Evolutionary conservation across 2,329 filamentous ascomycete species (phyloP).

Genomic region (Phaeosphaeriaceae sp.): DNA sequence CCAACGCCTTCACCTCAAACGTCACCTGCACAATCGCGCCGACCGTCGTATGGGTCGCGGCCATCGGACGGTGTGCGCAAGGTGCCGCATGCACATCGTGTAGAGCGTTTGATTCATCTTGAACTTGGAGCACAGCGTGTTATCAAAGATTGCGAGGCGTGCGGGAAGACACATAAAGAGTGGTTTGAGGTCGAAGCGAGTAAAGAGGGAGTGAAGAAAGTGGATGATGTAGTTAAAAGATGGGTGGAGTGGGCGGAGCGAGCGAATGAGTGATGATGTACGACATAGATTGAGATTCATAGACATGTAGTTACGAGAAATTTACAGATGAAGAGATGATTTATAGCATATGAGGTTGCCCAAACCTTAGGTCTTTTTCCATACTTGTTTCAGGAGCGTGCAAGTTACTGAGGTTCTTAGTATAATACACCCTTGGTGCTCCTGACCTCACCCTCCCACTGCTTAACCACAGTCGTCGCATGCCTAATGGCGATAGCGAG

Average conservation of each 20-base stretch:
- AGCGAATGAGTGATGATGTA: conserved; percentile 9
- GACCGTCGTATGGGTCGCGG: conserved; percentile 24
- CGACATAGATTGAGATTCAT: too few relatives aligned
- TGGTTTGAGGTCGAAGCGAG: conserved; percentile 92
- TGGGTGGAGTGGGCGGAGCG: conserved; percentile 86
- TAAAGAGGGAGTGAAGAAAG: conserved; percentile 69
- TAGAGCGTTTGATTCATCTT: conserved; percentile 88
- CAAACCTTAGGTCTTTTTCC: too few relatives aligned
- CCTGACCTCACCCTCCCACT: conserved; percentile 88
- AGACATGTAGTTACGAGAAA: too few relatives aligned
- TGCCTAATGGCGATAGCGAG: conserved; percentile 82
- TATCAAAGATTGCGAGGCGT: conserved; percentile 72
- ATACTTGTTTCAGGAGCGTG: conserved; percentile 49
- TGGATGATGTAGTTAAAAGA: conserved; percentile 76
- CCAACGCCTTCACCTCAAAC: conserved; percentile 33
- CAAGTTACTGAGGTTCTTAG: conserved; percentile 23
- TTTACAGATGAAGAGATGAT: too few relatives aligned
- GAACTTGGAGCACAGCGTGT: conserved; percentile 72
- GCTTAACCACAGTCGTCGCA: conserved; percentile 76
- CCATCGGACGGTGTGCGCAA: conserved; percentile 59
- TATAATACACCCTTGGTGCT: conserved; percentile 93
- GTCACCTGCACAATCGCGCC: conserved; percentile 35
- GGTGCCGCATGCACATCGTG: conserved; percentile 83
- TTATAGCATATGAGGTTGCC: too few relatives aligned
- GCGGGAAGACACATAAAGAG: conserved; percentile 85